Percentiles rank a stretch among this genome's conserved stretches.
Conservation (phyloP, 345 rosid species). For the Citrus inodora region DNA sequence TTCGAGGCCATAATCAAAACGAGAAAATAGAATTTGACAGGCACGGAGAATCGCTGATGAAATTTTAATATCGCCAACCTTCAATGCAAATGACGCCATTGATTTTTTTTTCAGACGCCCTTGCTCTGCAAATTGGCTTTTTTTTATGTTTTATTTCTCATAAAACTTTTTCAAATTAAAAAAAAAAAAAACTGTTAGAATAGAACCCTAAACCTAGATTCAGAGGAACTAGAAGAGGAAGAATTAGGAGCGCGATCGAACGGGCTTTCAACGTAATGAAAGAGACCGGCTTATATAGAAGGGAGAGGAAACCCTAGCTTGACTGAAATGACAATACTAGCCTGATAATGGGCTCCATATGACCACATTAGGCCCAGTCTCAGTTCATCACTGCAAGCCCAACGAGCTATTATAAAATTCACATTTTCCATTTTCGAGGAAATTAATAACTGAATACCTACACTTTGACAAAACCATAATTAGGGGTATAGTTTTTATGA, state of each 20-base stretch:
- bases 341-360: not conserved
- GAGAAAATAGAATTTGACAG: constrained; percentile 36
- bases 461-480: not conserved
- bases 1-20: constrained; percentile 73
- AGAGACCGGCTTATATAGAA: not conserved
- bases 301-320: constrained; percentile 2
- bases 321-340: not conserved
- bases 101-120: constrained; percentile 26
- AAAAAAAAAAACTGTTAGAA: not conserved
- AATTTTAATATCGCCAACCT: constrained; percentile 54
- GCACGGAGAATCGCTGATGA: constrained; percentile 69
- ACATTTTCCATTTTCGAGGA: no score
- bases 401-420: no score
- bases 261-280: rapidly evolving
- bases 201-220: not conserved
- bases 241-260: not conserved
- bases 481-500: not conserved
- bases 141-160: not conserved
- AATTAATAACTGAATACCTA: not conserved
- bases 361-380: no score
- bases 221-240: not conserved
- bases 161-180: no score
- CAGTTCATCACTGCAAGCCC: not conserved
- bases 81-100: constrained; percentile 67
- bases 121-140: constrained; percentile 83